A percentile compares a stretch with the other conserved stretches of the same genome.
phyloP scores from a whole-genome alignment of 257 asterid genomes.

The Sherardia arvensis region DNA sequence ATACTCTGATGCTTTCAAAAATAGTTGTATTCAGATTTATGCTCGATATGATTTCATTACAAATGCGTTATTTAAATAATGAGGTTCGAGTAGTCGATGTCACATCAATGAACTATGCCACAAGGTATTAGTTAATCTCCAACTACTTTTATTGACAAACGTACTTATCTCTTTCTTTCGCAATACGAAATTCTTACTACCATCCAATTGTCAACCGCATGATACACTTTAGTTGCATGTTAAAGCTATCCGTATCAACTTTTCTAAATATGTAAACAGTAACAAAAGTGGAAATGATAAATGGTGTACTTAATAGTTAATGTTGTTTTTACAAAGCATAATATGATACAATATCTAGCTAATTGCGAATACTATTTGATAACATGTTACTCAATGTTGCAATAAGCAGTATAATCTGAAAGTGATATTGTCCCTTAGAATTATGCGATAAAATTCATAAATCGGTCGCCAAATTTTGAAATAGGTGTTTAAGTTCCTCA shows the following conservation, averaged over 20 bases:
- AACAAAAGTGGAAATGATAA: neutral
- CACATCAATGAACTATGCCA: neutral
- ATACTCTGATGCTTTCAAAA: too few species aligned
- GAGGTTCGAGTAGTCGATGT: neutral
- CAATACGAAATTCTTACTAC: neutral
- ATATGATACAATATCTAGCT: too few species aligned
- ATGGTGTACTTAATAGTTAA: too few species aligned
- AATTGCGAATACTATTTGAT: too few species aligned
- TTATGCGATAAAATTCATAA: neutral
- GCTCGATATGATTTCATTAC: neutral
- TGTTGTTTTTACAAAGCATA: neutral
- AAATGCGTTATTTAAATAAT: too few species aligned
- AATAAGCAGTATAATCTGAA: too few species aligned
- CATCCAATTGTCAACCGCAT: neutral
- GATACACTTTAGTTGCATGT: neutral
- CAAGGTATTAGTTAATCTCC: neutral
- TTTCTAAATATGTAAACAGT: too few species aligned
- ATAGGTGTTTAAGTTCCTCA: too few species aligned
- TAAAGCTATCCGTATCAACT: neutral
- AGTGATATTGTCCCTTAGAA: neutral
- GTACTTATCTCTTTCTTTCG: neutral
- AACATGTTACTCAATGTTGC: neutral
- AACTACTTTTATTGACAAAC: neutral
- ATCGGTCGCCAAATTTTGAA: neutral
- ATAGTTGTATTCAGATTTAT: too few species aligned